Evolutionary conservation across 202 grass and related monocot species (phyloP).

Genomic region (Zizania palustris): DNA sequence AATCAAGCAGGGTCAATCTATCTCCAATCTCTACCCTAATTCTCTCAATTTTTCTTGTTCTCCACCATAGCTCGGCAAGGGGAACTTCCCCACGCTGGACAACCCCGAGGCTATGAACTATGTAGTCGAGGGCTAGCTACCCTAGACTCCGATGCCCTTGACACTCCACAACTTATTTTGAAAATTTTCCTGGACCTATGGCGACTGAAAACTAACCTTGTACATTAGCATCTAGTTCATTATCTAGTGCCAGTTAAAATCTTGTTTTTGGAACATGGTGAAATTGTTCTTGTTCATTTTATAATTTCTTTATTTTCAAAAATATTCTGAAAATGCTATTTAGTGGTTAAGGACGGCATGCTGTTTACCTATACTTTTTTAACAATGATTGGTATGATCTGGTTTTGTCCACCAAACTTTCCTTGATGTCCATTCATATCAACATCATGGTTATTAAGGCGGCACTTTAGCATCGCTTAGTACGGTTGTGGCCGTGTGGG

Average conservation of each 20-base stretch:
- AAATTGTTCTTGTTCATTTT: neutral
- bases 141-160: too few relatives aligned
- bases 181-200: neutral
- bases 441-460: too few relatives aligned
- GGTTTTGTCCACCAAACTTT: conserved; percentile 40
- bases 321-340: conserved; percentile 6
- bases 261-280: conserved; percentile 7
- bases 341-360: conserved; percentile 37
- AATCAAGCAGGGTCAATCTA: neutral
- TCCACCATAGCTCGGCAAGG: too few relatives aligned
- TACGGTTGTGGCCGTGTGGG: too few relatives aligned
- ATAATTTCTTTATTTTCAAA: neutral
- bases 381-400: conserved; percentile 12
- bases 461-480: too few relatives aligned
- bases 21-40: too few relatives aligned
- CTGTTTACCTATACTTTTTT: conserved; percentile 18
- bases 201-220: conserved; percentile 9
- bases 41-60: too few relatives aligned
- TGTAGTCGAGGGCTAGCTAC: too few relatives aligned
- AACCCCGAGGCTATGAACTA: too few relatives aligned
- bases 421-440: conserved; percentile 11
- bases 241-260: conserved; percentile 1
- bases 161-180: conserved; percentile 13
- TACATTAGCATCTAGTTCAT: conserved; percentile 11
- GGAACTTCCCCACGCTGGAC: too few relatives aligned